These are phyloP conservation scores for Dinochytrium kinnereticum DNA, from an alignment of 371 early-diverging fungal species.

Conservation along the genomic window DNA sequence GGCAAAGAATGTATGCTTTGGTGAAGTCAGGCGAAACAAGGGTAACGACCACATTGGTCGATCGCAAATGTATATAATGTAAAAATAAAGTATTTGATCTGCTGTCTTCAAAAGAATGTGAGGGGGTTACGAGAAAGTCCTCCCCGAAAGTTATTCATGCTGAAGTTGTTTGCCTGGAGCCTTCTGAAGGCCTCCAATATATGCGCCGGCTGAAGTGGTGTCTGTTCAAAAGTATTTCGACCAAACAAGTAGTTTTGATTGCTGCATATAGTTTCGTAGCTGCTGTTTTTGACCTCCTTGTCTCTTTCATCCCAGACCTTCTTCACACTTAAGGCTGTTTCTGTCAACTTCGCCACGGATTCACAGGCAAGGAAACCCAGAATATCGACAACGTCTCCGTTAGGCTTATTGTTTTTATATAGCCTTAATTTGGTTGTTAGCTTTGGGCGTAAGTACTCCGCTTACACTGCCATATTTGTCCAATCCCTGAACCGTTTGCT, in stretches of 20 bases:
- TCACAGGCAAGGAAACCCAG: conserved; percentile 97
- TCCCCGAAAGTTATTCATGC: conserved; percentile 44
- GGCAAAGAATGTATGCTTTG: conserved; percentile 29
- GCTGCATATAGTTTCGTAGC: conserved; percentile 17
- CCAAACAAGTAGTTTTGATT: conserved; percentile 70
- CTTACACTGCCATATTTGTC: conserved; percentile 85
- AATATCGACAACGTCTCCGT: conserved; percentile 95
- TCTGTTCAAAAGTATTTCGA: conserved; percentile 74
- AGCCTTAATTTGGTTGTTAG: conserved; percentile 22
- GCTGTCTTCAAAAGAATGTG: conserved; percentile 37
- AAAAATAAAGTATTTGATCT: not conserved
- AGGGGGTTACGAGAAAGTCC: conserved; percentile 28
- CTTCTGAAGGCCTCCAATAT: conserved; percentile 83
- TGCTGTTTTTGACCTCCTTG: conserved; percentile 17
- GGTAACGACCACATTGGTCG: conserved; percentile 9
- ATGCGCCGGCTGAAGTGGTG: conserved; percentile 83
- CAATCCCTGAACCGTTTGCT: conserved; percentile 94
- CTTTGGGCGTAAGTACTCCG: conserved; percentile 20
- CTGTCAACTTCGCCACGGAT: conserved; percentile 92
- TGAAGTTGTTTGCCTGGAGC: conserved; percentile 34
- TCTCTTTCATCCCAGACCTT: conserved; percentile 44
- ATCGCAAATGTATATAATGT: not conserved
- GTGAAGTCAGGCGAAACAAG: conserved; percentile 45
- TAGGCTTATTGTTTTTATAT: conserved; percentile 80
- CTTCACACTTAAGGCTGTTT: conserved; percentile 83